Evolutionary conservation across 257 asterid genomes (phyloP), one percentile per base, ranked within the genome.

Genomic region (Capsicum chinense): DNA sequence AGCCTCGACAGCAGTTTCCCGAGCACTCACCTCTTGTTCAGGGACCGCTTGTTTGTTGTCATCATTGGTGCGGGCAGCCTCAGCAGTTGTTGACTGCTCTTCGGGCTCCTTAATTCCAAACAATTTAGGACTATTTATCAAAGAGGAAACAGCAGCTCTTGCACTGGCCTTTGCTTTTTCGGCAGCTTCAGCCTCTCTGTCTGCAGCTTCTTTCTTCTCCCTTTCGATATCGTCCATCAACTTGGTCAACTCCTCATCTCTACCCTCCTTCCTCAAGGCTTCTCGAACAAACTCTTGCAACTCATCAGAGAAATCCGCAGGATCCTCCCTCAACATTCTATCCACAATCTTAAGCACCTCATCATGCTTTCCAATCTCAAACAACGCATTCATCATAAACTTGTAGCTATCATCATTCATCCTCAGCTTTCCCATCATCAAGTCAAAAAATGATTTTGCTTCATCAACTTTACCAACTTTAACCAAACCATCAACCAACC

Each of bases 391-490:
- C 93, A 92, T 92, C 81, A 96, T 93, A 89, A 92, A 94, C 84
- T 88, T 92, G 84, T 92, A 92, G n/a, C 93, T 90, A 69, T 92
- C 97, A 33, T 92, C 98, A 33, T 87, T 89, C 99, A 96, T 94
- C 88, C 93, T 92, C 79, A 96, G 91, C 85, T 94, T 96, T 12
- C 95, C 93, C 57, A 88, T 88, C 99, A 96, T 96, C 92, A 92
- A 71, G 74, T 93, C 97, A 71, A 93, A 96, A 82, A 93, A 91
- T 2, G 93, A 91, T 85, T 96, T 94, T 1, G 98, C 99, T 88
- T 90, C 97, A 19, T 92, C 97, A 42, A 93, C 87, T 88, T 92
- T 92, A 37, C 97, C 98, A 74, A 88, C 95, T 86, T 92, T 93
- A 83, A 96, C 95, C 89, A 96, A 84, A 17, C 91, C 98, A 82